Evolutionary conservation across 306 rosid species (phyloP).

Genomic region (Cicer yamashitae): DNA sequence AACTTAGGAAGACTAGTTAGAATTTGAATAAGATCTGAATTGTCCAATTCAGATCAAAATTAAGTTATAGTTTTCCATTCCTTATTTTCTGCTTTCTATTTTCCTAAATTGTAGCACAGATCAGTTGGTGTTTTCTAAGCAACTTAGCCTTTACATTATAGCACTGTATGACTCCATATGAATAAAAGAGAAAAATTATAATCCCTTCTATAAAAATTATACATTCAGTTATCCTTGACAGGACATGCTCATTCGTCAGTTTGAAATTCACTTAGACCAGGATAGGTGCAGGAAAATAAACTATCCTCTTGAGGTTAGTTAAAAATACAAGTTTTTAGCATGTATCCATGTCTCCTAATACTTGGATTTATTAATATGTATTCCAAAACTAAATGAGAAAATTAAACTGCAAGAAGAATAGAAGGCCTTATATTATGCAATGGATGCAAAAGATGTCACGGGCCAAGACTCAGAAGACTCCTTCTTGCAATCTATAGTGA

Average conservation of each 20-base stretch:
- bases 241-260: constrained; percentile 22
- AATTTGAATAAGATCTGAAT: neutral
- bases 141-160: constrained; percentile 2
- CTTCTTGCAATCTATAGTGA: neutral
- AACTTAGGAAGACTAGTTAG: neutral
- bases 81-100: neutral
- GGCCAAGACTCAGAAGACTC: neutral
- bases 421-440: constrained; percentile 28
- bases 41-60: constrained; percentile 16
- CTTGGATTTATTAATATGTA: constrained; percentile 11
- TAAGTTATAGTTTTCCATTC: neutral
- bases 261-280: constrained; percentile 21
- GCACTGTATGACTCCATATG: constrained; percentile 5
- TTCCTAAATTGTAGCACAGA: neutral
- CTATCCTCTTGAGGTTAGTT: neutral
- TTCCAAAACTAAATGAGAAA: constrained; percentile 17
- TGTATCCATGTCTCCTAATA: neutral
- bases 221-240: neutral
- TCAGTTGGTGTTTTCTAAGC: neutral
- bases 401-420: constrained; percentile 35
- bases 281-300: constrained; percentile 3
- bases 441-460: constrained; percentile 17
- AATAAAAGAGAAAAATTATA: neutral
- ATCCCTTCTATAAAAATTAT: neutral
- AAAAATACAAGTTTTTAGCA: neutral